Evolutionary conservation across 2,329 filamentous ascomycete species (phyloP).

Genomic region (Cladosporium austrohemisphaericum): DNA sequence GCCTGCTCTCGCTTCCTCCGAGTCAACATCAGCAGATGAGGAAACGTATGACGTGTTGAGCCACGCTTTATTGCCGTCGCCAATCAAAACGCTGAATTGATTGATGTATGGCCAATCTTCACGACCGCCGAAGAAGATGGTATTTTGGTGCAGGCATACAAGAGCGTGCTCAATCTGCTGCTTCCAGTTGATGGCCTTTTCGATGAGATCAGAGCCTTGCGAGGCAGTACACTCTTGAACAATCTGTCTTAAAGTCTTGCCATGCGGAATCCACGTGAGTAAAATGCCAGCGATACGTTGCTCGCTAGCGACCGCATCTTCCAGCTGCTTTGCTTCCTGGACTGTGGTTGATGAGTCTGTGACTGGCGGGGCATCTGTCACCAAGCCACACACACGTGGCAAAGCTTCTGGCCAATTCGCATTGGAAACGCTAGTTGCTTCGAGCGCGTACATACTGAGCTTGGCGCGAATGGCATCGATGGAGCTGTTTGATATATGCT

Average conservation of each 20-base stretch:
- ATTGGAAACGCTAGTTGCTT: neutral
- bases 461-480: neutral
- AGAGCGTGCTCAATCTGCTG: neutral
- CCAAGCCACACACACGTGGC: neutral
- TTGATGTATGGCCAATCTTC: neutral
- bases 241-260: neutral
- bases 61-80: neutral
- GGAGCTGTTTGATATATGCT: neutral
- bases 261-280: conserved; percentile 1
- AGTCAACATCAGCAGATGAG: neutral
- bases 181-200: neutral
- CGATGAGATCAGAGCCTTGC: neutral
- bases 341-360: too few relatives aligned
- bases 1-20: neutral
- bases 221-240: neutral
- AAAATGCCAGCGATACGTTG: neutral
- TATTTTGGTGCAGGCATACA: neutral
- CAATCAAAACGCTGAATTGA: neutral
- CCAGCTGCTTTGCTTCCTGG: too few relatives aligned
- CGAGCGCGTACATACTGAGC: neutral
- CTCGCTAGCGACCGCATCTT: neutral
- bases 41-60: neutral
- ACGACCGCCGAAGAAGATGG: neutral
- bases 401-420: neutral
- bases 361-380: neutral